phyloP scores from a whole-genome alignment of 208 protist species.

The Novymonas esmeraldas region DNA sequence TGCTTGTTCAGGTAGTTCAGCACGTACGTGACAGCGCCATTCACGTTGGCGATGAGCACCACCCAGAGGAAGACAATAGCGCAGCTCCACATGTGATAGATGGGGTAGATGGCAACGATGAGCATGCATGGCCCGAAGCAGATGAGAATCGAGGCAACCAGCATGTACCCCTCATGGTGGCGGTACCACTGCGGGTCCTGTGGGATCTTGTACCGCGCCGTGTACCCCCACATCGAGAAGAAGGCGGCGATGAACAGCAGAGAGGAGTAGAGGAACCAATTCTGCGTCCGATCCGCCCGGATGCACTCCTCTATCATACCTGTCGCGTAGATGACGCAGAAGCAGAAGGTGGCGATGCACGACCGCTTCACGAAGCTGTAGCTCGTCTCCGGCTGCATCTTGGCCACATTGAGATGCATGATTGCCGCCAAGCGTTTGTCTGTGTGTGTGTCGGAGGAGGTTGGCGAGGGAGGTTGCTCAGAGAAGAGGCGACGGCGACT shows the following conservation, averaged over 20 bases:
- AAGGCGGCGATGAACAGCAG: slow-evolving; percentile 63
- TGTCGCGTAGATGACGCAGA: slow-evolving; percentile 40
- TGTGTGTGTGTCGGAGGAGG: background rate
- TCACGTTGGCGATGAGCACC: slow-evolving; percentile 25
- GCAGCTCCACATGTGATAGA: slow-evolving; percentile 30
- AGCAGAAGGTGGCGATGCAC: slow-evolving; percentile 18
- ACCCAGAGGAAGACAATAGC: slow-evolving; percentile 31
- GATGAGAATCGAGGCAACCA: slow-evolving; percentile 26
- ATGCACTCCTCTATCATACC: slow-evolving; percentile 62
- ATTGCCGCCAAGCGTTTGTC: background rate
- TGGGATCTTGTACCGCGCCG: slow-evolving; percentile 45
- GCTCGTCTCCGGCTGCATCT: slow-evolving; percentile 29
- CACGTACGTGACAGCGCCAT: slow-evolving; percentile 30
- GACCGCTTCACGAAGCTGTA: slow-evolving; percentile 27
- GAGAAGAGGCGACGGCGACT: too few species aligned
- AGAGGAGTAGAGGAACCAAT: slow-evolving; percentile 46
- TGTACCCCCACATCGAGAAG: slow-evolving; percentile 74
- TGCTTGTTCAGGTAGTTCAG: slow-evolving; percentile 11
- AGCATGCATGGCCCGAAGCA: slow-evolving; percentile 23
- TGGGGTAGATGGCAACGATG: slow-evolving; percentile 73
- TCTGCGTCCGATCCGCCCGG: slow-evolving; percentile 37
- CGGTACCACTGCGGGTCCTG: slow-evolving; percentile 70
- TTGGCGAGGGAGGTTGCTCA: background rate
- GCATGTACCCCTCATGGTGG: slow-evolving; percentile 57
- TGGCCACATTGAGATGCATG: slow-evolving; percentile 35